phyloP scores from a whole-genome alignment of 495 filamentous ascomycete species.

The Cudoniella acicularis region DNA sequence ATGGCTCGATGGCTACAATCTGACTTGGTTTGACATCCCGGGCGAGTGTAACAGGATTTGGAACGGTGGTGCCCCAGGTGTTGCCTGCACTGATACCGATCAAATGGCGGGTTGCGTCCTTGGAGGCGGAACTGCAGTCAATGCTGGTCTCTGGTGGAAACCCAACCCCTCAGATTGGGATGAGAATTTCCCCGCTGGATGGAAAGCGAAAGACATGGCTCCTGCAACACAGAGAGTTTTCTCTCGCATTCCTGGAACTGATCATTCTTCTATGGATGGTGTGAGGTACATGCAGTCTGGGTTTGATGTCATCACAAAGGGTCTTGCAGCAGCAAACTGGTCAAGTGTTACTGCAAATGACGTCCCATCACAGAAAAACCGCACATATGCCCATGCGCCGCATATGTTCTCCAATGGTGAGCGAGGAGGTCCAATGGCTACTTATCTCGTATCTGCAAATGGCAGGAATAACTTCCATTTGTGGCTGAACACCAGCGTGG shows the following conservation, averaged over 20 bases:
- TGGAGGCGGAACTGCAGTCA: conserved; percentile 48
- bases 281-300: conserved; percentile 52
- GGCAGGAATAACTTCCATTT: conserved; percentile 49
- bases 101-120: conserved; percentile 49
- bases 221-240: conserved; percentile 46
- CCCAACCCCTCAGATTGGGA: conserved; percentile 54
- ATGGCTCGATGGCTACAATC: conserved; percentile 60
- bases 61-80: conserved; percentile 52
- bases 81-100: conserved; percentile 64
- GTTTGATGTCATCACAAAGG: conserved; percentile 45
- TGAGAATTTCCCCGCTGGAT: conserved; percentile 54
- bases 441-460: conserved; percentile 51
- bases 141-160: conserved; percentile 43
- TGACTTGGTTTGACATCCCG: conserved; percentile 75
- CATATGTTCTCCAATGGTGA: conserved; percentile 51
- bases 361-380: conserved; percentile 49
- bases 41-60: conserved; percentile 72
- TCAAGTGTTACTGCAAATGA: conserved; percentile 43
- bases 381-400: conserved; percentile 46
- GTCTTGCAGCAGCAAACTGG: conserved; percentile 41
- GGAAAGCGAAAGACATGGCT: conserved; percentile 53
- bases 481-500: conserved; percentile 43
- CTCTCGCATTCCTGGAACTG: conserved; percentile 49
- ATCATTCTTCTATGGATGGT: conserved; percentile 49
- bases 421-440: conserved; percentile 52